Percentiles rank a stretch among this genome's conserved stretches.
These are phyloP conservation scores for Pleurozium schreberi DNA, from an alignment of 225 moss, liverwort and hornwort genomes.

Conservation along the genomic window DNA sequence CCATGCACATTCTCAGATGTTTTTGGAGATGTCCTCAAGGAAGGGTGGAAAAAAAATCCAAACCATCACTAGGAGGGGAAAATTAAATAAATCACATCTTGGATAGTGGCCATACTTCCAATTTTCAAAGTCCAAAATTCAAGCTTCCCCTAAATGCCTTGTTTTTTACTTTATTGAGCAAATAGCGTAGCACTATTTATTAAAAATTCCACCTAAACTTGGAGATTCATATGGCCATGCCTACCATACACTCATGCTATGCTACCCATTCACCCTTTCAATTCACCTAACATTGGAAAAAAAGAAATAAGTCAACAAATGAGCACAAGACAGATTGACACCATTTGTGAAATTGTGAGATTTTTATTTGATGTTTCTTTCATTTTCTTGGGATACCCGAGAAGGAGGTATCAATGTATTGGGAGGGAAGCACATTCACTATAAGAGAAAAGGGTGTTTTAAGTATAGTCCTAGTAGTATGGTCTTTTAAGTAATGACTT, in stretches of 20 bases:
- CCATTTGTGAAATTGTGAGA: fast-evolving
- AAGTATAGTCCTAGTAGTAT: no score
- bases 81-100: neutral
- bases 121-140: neutral
- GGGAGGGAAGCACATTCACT: no score
- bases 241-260: neutral
- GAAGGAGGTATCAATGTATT: no score
- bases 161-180: neutral
- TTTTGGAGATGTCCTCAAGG: no score
- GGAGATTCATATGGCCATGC: fast-evolving
- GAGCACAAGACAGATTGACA: fast-evolving
- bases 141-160: neutral
- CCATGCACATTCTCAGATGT: no score
- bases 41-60: no score
- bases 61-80: no score
- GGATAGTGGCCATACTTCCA: neutral
- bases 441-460: no score
- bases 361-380: no score
- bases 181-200: fast-evolving
- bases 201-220: neutral
- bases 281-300: neutral
- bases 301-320: neutral
- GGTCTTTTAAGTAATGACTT: no score
- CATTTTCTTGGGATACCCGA: no score
- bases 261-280: fast-evolving